These are phyloP conservation scores for Tolypocladium ovalisporum DNA, from an alignment of 2,329 filamentous ascomycete genomes.

Conservation along the genomic window DNA sequence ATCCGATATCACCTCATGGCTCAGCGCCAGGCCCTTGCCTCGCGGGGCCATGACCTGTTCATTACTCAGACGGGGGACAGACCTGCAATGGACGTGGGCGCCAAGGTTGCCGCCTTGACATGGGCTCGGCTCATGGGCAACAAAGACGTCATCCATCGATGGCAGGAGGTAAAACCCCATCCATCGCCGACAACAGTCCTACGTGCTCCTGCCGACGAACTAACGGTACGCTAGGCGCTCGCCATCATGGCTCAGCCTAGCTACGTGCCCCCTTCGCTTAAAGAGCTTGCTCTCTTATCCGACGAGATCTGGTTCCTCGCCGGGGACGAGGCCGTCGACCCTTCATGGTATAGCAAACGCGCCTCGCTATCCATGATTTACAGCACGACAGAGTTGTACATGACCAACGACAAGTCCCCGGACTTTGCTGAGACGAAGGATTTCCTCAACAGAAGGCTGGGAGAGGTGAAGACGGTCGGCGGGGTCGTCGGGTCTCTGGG, in stretches of 20 bases:
- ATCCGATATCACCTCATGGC: conserved; percentile 66
- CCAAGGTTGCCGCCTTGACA: conserved; percentile 59
- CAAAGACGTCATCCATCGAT: conserved; percentile 57
- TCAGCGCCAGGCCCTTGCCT: conserved; percentile 50
- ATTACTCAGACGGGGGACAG: conserved; percentile 10
- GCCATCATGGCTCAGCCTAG: conserved; percentile 81
- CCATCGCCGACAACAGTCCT: neutral
- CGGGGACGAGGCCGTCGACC: conserved; percentile 72
- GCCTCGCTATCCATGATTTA: conserved; percentile 45
- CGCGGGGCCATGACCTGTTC: conserved; percentile 26
- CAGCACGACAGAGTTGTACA: conserved; percentile 76
- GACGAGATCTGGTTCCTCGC: conserved; percentile 89
- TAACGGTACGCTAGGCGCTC: conserved; percentile 52
- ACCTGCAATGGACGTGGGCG: conserved; percentile 33
- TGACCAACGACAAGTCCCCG: conserved; percentile 75
- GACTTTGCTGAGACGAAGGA: conserved; percentile 67
- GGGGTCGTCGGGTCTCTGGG: conserved; percentile 51
- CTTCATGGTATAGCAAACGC: conserved; percentile 71
- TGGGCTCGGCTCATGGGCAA: conserved; percentile 74
- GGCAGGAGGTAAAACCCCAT: conserved; percentile 61
- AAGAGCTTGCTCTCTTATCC: conserved; percentile 69
- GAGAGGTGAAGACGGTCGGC: conserved; percentile 55
- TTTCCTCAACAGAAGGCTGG: conserved; percentile 67
- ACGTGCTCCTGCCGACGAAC: neutral
- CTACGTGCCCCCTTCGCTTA: conserved; percentile 63